Evolutionary conservation across 805 yeast species (phyloP).

Genomic region (Lipomyces sp.): DNA sequence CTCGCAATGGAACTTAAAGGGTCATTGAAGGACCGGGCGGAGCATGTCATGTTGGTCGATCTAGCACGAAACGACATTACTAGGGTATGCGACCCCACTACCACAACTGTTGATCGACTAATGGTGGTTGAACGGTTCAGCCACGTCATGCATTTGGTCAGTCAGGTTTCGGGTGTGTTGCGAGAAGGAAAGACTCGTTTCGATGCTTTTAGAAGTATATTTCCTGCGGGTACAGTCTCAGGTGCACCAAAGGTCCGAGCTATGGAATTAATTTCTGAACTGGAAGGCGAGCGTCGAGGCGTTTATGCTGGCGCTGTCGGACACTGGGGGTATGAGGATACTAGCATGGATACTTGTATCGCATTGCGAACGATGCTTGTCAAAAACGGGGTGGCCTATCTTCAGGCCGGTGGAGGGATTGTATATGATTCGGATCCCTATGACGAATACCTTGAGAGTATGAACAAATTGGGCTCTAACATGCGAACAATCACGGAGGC

Average conservation of each 20-base stretch:
- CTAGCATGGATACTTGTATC: slow-evolving; percentile 95
- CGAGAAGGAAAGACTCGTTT: slow-evolving; percentile 84
- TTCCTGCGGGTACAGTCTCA: slow-evolving; percentile 98
- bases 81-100: slow-evolving; percentile 85
- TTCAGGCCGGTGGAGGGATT: slow-evolving; percentile 99
- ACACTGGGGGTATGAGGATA: slow-evolving; percentile 95
- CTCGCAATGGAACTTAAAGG: slow-evolving; percentile 74
- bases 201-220: slow-evolving; percentile 95
- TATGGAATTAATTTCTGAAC: slow-evolving; percentile 89
- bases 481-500: slow-evolving; percentile 90
- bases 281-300: slow-evolving; percentile 91
- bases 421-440: slow-evolving; percentile 93
- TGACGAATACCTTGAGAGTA: slow-evolving; percentile 94
- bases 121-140: slow-evolving; percentile 91
- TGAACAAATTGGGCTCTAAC: slow-evolving; percentile 96
- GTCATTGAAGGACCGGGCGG: slow-evolving; percentile 91
- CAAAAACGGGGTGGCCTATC: slow-evolving; percentile 85
- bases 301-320: slow-evolving; percentile 99
- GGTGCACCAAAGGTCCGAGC: slow-evolving; percentile 99
- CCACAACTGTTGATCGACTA: slow-evolving; percentile 85
- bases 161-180: slow-evolving; percentile 90
- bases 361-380: slow-evolving; percentile 96
- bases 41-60: slow-evolving; percentile 98
- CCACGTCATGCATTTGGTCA: slow-evolving; percentile 95
- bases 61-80: slow-evolving; percentile 95